Conservation (phyloP, 768 basidiomycete genomes). For the Leccinellum rugosiceps region DNA sequence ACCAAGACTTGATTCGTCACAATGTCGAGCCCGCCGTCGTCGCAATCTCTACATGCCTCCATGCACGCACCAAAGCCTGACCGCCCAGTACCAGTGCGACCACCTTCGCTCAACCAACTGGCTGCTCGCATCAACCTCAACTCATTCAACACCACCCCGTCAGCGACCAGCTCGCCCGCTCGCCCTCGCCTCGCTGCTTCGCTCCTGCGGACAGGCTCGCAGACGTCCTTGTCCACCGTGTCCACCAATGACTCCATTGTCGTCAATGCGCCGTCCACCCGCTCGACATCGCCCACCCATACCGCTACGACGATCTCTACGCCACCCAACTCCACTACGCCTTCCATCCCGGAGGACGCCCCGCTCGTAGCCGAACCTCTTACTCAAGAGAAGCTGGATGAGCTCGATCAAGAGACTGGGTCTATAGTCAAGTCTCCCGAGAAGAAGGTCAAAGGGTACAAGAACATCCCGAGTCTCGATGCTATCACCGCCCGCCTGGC, state of each 20-base stretch:
- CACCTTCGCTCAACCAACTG: slow-evolving; percentile 78
- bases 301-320: slow-evolving; percentile 42
- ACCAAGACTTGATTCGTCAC: slow-evolving; percentile 5
- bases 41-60: slow-evolving; percentile 29
- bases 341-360: slow-evolving; percentile 36
- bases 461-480: slow-evolving; percentile 84
- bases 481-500: slow-evolving; percentile 80
- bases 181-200: slow-evolving; percentile 77
- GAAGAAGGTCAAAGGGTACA: slow-evolving; percentile 61
- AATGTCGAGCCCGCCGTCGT: slow-evolving; percentile 33
- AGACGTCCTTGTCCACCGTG: slow-evolving; percentile 50
- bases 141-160: slow-evolving; percentile 15
- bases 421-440: slow-evolving; percentile 26
- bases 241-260: slow-evolving; percentile 55
- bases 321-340: slow-evolving; percentile 40
- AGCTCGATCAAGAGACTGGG: slow-evolving; percentile 55
- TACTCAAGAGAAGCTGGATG: slow-evolving; percentile 64
- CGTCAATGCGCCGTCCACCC: slow-evolving; percentile 64
- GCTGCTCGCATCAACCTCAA: slow-evolving; percentile 70
- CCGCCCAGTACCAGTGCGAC: slow-evolving; percentile 38
- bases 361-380: slow-evolving; percentile 42
- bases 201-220: slow-evolving; percentile 59
- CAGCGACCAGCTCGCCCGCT: slow-evolving; percentile 29
- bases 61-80: slow-evolving; percentile 39
- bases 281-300: slow-evolving; percentile 64